phyloP scores from a whole-genome alignment of 2,329 filamentous ascomycete species.

The Ceratocystis harringtonii region DNA sequence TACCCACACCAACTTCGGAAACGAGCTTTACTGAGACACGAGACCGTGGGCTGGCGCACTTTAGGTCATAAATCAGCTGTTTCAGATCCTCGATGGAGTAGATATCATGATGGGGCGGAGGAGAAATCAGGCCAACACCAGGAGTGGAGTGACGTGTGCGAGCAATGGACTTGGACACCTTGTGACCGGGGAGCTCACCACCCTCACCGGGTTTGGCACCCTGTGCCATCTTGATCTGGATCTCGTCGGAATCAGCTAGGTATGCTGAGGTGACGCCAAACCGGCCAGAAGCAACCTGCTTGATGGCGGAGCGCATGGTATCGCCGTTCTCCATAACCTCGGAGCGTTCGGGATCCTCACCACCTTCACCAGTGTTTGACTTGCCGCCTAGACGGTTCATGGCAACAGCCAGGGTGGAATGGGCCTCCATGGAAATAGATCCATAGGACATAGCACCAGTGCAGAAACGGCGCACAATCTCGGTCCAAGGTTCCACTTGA shows the following conservation, averaged over 20 bases:
- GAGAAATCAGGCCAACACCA: conserved; percentile 89
- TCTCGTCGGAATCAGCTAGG: conserved; percentile 83
- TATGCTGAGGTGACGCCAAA: conserved; percentile 95
- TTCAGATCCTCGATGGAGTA: conserved; percentile 98
- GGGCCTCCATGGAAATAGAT: conserved; percentile 96
- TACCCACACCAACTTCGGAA: conserved; percentile 92
- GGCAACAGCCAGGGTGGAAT: conserved; percentile 85
- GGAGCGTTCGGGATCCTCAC: conserved; percentile 85
- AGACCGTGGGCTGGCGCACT: conserved; percentile 85
- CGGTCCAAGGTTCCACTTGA: conserved; percentile 95
- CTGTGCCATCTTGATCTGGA: conserved; percentile 99
- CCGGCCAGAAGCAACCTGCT: conserved; percentile 89
- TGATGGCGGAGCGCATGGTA: conserved; percentile 93
- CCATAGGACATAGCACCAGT: conserved; percentile 98
- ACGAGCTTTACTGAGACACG: conserved; percentile 95
- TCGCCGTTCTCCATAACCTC: conserved; percentile 78
- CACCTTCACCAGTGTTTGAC: conserved; percentile 95
- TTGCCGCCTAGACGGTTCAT: conserved; percentile 96
- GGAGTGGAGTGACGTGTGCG: conserved; percentile 91
- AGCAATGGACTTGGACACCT: conserved; percentile 87
- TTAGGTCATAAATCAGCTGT: conserved; percentile 93
- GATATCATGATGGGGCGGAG: conserved; percentile 93
- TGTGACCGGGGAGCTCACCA: conserved; percentile 92
- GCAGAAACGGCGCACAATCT: conserved; percentile 91
- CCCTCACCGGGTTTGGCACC: conserved; percentile 95